Conservation (phyloP, 179 eudicot species). For the Amaranthus tricolor region DNA sequence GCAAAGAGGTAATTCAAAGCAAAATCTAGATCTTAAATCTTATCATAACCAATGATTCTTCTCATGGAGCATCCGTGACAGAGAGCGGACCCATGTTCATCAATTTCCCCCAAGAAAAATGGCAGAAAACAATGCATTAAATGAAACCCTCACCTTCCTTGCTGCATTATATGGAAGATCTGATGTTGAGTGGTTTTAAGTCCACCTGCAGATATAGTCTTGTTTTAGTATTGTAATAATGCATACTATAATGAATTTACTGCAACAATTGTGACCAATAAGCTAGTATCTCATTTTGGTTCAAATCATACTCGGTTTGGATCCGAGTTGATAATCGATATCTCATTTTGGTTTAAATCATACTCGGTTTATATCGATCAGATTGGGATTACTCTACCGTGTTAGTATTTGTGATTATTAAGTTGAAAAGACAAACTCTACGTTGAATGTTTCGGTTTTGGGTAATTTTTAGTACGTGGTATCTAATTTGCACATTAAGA, state of each 20-base stretch:
- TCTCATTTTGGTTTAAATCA: background rate
- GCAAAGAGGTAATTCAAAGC: background rate
- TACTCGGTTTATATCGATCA: background rate
- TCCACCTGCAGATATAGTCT: slow-evolving; percentile 3
- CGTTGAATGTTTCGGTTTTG: too few relatives aligned
- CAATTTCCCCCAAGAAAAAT: background rate
- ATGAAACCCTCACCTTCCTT: slow-evolving; percentile 17
- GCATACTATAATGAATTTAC: background rate
- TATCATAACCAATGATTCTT: background rate
- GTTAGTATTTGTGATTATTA: too few relatives aligned
- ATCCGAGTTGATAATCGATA: background rate
- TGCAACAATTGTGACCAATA: background rate
- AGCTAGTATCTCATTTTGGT: background rate
- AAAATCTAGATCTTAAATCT: background rate
- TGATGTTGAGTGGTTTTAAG: slow-evolving; percentile 9
- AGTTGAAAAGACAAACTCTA: too few relatives aligned
- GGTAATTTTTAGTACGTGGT: too few relatives aligned
- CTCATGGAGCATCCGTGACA: slow-evolving; percentile 10
- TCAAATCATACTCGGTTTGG: slow-evolving; percentile 2
- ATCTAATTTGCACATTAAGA: too few relatives aligned
- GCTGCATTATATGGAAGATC: background rate
- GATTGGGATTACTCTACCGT: too few relatives aligned
- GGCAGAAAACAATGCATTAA: slow-evolving; percentile 10
- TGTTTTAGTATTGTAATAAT: background rate
- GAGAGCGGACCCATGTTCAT: background rate